Evolutionary conservation across 2,329 filamentous ascomycete species (phyloP), one percentile per base, ranked within the genome.

Genomic region (Cordyceps tenuipes): DNA sequence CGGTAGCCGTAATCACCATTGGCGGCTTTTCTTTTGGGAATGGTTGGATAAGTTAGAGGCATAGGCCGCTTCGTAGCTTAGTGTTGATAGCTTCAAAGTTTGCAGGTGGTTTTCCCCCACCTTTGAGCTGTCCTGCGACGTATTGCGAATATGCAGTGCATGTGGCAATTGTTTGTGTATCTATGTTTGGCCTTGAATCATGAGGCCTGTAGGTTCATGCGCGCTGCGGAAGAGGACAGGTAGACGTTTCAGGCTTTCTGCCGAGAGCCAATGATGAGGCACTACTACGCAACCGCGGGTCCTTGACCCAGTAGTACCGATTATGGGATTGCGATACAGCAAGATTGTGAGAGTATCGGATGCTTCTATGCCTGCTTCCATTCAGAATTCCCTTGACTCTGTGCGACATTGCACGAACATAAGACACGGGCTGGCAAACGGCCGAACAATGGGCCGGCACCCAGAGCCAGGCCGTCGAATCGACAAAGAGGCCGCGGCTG

Each of bases 131-230:
- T 19, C 3, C 29, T 21, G 29, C 9, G 26, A 17, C 3, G 39
- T 8, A 43, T 46, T 39, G 47, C 31, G 36, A 50, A 21, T 49
- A 34, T 36, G 36, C 19, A 26, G 13, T n/a, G 17, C 46, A 36
- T 21, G 43, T 47, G 29, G 36, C n/a, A 39, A 46, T 41, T 43
- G 46, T 57, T 50, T 57, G 46, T 21, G 21, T 13, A 41, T 9
- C 47, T 36, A 21, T 29, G 39, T 26, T 36, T 44, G 39, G 47
- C 26, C 26, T 43, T 50, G 55, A 57, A 43, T 41, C 47, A 44
- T 43, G 56, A 46, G 26, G 56, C 56, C 23, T 46, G 48, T 39
- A 34, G 3, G 39, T 23, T 59, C 29, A 59, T 59, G 56, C 56
- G 41, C 34, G n/a, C 7, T 34, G 2, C 23, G 26, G 47, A 46